Percentiles rank a stretch among this genome's conserved stretches.
Conservation (phyloP, 495 filamentous ascomycete genomes). For the Podospora sp. region DNA sequence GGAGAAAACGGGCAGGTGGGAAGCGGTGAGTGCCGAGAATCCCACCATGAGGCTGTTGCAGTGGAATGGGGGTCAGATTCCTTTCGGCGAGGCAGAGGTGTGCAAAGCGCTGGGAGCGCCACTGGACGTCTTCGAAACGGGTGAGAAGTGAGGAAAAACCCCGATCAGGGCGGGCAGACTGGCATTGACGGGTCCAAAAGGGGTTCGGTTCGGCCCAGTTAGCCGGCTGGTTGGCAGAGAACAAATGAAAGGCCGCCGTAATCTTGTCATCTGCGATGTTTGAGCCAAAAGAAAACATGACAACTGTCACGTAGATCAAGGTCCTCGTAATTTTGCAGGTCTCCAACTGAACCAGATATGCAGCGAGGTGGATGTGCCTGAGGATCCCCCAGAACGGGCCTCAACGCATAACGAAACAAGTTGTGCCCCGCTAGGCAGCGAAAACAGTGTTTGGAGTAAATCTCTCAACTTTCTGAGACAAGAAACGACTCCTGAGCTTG, state of each 20-base stretch:
- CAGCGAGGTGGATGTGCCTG: not conserved
- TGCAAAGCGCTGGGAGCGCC: constrained; percentile 29
- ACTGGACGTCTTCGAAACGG: constrained; percentile 29
- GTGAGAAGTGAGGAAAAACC: not conserved
- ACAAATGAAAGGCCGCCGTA: not conserved
- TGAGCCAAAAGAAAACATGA: not conserved
- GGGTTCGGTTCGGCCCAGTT: not conserved
- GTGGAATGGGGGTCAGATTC: constrained; percentile 32
- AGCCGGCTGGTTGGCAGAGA: not conserved
- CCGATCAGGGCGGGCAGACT: not conserved
- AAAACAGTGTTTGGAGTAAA: not conserved
- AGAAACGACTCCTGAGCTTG: not conserved
- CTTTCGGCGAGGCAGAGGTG: constrained; percentile 27
- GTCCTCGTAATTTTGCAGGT: not conserved
- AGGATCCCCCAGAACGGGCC: not conserved
- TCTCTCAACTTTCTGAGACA: not conserved
- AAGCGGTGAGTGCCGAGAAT: constrained; percentile 19
- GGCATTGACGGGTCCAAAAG: not conserved
- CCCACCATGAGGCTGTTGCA: constrained; percentile 34
- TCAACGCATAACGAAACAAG: not conserved
- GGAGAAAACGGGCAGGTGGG: constrained; percentile 28
- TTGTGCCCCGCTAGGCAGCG: not conserved
- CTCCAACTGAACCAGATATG: not conserved
- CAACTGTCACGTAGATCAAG: not conserved
- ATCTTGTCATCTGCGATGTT: not conserved